Conservation (phyloP, 164 flowering plant genomes). For the Annona cherimola region DNA sequence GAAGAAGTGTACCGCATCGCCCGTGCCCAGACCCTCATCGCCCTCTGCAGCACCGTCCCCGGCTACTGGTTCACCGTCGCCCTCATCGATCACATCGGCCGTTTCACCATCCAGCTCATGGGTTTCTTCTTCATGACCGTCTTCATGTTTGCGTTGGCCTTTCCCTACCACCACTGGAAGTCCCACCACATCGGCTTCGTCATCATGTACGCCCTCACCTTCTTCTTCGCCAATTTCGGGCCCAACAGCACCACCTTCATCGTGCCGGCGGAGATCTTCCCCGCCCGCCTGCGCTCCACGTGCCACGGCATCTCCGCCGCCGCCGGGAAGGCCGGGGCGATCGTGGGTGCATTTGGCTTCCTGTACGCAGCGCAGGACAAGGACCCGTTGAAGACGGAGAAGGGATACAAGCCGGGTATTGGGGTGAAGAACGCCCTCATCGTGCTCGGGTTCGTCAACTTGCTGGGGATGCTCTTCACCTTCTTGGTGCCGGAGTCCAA, state of each 20-base stretch:
- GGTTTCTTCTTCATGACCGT: conserved; percentile 18
- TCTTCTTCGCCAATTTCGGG: conserved; percentile 43
- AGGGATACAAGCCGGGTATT: conserved; percentile 36
- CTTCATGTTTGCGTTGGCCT: conserved; percentile 13
- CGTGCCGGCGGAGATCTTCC: conserved; percentile 43
- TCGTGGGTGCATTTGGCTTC: conserved; percentile 41
- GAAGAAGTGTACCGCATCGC: conserved; percentile 15
- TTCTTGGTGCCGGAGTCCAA: conserved; percentile 17
- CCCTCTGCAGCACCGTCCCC: conserved; percentile 16
- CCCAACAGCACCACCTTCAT: conserved; percentile 39
- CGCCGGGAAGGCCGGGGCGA: conserved; percentile 40
- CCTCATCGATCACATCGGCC: conserved; percentile 12
- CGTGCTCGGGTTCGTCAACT: conserved; percentile 5
- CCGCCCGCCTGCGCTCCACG: conserved; percentile 27
- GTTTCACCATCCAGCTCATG: conserved; percentile 11
- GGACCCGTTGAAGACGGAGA: conserved; percentile 22
- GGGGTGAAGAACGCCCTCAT: conserved; percentile 29
- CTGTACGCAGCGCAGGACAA: conserved; percentile 23
- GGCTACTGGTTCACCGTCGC: conserved; percentile 22
- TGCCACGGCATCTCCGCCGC: conserved; percentile 24
- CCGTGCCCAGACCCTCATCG: conserved; percentile 13
- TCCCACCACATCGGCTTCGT: conserved; percentile 13
- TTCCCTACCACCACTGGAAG: conserved; percentile 18
- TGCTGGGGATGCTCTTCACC: conserved; percentile 18
- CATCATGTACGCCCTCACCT: conserved; percentile 22